Base-by-base conservation (phyloP, 352 stramenopile genomes). In the Pythium dissimile region DNA sequence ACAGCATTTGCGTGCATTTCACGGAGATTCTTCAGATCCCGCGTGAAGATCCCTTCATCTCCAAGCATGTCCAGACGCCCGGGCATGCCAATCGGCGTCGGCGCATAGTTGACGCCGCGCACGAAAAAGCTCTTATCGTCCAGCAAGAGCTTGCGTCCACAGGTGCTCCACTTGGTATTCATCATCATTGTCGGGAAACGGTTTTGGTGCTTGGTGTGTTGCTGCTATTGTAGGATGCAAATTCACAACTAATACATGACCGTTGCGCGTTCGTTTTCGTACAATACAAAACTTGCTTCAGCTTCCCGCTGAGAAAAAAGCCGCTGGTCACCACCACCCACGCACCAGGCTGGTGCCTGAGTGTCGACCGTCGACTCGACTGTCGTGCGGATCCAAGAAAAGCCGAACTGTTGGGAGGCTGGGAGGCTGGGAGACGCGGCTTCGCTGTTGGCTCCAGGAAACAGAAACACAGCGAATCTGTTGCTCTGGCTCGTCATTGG, bases 1-100 rank as follows among this genome's bases (percentile, higher is more conserved):
- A 86, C 67, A 10, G 80, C 75, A 46, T 89, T 89, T 23, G 75
- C 77, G 52, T 87, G 67, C 77, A 89, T 89, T n/a, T 62, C 65
- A 5, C 80, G 80, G n/a, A 89, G 58, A 52, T 88, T 84, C 35
- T 71, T 59, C 48, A 89, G 62, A 59, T 89, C 80, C 20, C 80
- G 80, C 32, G 71, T 66, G 62, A 75, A 89, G 45, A 89, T 78
- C 16, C 47, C 64, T 31, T 69, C 57, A 34, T 87, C 61, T 24
- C 70, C 71, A 35, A 89, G 59, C 67, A 89, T 71, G 52, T 89
- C 80, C 38, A 82, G 47, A 0, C 80, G 64, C 0, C 75, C 76
- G 13, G 73, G 76, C 10, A 56, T 64, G 11, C 77, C 77, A 35
- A 89, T 88, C 1, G 77, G 80, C 28, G 77, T 86, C 37, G 80